These are phyloP conservation scores for Venturia nashicola DNA, from an alignment of 2,329 filamentous ascomycete species.

Conservation along the genomic window DNA sequence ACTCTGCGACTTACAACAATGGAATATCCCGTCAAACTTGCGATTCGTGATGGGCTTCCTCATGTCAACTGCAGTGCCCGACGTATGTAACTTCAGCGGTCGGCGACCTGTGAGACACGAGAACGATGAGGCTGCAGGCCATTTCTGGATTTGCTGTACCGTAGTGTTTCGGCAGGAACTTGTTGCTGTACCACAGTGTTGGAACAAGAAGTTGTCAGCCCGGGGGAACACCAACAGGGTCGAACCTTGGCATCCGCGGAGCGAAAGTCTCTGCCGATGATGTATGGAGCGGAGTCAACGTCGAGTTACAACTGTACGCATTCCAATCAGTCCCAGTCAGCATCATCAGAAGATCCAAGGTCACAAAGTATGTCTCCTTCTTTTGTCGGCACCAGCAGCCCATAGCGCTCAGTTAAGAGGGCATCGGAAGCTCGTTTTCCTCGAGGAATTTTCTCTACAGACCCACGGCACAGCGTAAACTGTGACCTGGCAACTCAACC, in stretches of 20 bases:
- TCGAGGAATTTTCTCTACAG: constrained; percentile 47
- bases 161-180: too few species aligned
- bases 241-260: not conserved
- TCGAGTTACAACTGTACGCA: not conserved
- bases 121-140: not conserved
- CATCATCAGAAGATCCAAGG: not conserved
- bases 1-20: not conserved
- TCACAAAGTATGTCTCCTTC: constrained; percentile 40
- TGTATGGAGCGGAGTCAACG: not conserved
- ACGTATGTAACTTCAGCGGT: not conserved
- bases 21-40: not conserved
- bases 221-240: not conserved
- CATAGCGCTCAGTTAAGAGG: constrained; percentile 61
- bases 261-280: not conserved
- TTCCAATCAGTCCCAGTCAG: not conserved
- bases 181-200: not conserved
- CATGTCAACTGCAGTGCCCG: not conserved
- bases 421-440: constrained; percentile 61
- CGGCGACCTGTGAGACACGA: not conserved
- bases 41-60: not conserved
- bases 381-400: constrained; percentile 58
- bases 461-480: constrained; percentile 43
- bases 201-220: not conserved
- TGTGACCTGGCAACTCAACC: constrained; percentile 53
- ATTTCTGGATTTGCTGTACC: not conserved